phyloP scores from a whole-genome alignment of 2,329 filamentous ascomycete genomes.

The Fusarium vanettenii region DNA sequence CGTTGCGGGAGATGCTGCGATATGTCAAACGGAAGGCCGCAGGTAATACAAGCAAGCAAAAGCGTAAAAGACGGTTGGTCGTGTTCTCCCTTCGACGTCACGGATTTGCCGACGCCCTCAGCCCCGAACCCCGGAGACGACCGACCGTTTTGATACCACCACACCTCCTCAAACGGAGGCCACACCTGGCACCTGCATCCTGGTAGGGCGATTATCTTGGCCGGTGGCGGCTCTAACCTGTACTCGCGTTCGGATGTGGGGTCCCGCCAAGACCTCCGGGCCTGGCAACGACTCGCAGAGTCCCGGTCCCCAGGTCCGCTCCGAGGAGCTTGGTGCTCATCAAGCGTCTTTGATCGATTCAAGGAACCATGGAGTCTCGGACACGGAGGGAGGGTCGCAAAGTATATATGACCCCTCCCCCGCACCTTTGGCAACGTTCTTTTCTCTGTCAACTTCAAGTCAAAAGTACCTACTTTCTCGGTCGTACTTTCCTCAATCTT shows the following conservation, averaged over 20 bases:
- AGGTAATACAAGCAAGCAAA: conserved; percentile 8
- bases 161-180: conserved; percentile 12
- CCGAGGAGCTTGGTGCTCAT: conserved; percentile 12
- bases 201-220: conserved; percentile 17
- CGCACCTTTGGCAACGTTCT: conserved; percentile 23
- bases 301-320: conserved; percentile 21
- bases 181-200: neutral
- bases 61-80: conserved; percentile 13
- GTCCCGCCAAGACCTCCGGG: conserved; percentile 31
- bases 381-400: neutral
- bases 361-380: conserved; percentile 22
- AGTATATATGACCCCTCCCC: conserved; percentile 41
- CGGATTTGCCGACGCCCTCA: conserved; percentile 18
- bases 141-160: conserved; percentile 26
- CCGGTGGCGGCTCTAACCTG: conserved; percentile 38
- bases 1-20: neutral
- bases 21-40: neutral
- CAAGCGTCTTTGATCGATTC: neutral
- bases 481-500: conserved; percentile 1
- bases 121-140: conserved; percentile 9
- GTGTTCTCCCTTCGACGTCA: conserved; percentile 26
- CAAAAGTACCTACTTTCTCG: conserved; percentile 18
- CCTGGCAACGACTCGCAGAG: conserved; percentile 30
- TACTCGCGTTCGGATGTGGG: conserved; percentile 25
- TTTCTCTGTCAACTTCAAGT: conserved; percentile 14